Conservation (phyloP, 2,329 filamentous ascomycete species). For the Eutypa lata region DNA sequence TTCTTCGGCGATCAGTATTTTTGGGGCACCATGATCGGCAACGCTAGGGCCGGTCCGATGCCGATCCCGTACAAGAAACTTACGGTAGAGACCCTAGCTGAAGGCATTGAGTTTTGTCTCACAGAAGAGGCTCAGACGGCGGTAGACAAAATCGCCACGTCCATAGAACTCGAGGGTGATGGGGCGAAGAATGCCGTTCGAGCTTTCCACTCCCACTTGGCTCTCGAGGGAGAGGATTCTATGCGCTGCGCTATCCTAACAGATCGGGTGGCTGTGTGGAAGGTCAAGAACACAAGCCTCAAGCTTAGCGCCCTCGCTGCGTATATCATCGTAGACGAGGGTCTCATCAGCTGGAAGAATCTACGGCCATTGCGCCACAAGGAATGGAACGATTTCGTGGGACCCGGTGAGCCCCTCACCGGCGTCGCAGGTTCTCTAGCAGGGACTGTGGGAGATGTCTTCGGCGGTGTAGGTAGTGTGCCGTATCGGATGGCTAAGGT, state of each 20-base stretch:
- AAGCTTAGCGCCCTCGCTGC: conserved; percentile 63
- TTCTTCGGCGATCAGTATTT: conserved; percentile 81
- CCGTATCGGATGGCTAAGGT: conserved; percentile 60
- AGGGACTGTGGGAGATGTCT: conserved; percentile 55
- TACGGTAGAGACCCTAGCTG: conserved; percentile 59
- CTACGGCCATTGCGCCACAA: conserved; percentile 62
- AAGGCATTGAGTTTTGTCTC: conserved; percentile 68
- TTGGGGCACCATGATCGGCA: conserved; percentile 69
- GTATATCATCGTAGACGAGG: conserved; percentile 59
- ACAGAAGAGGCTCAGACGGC: conserved; percentile 57
- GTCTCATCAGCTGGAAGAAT: conserved; percentile 61
- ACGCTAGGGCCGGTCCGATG: conserved; percentile 61
- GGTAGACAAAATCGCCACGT: conserved; percentile 56
- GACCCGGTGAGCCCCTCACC: conserved; percentile 69
- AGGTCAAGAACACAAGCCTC: conserved; percentile 57
- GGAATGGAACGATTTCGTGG: conserved; percentile 76
- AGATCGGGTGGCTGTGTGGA: conserved; percentile 64
- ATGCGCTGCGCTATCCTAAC: conserved; percentile 66
- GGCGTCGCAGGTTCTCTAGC: conserved; percentile 61
- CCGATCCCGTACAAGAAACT: conserved; percentile 68
- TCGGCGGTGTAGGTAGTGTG: conserved; percentile 61
- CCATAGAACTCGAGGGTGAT: conserved; percentile 62
- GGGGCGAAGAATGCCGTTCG: conserved; percentile 67
- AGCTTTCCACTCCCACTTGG: conserved; percentile 62
- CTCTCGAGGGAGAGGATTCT: conserved; percentile 45